Conservation (phyloP, 805 yeast genomes). For the Tetrapisispora nanseiensis region DNA sequence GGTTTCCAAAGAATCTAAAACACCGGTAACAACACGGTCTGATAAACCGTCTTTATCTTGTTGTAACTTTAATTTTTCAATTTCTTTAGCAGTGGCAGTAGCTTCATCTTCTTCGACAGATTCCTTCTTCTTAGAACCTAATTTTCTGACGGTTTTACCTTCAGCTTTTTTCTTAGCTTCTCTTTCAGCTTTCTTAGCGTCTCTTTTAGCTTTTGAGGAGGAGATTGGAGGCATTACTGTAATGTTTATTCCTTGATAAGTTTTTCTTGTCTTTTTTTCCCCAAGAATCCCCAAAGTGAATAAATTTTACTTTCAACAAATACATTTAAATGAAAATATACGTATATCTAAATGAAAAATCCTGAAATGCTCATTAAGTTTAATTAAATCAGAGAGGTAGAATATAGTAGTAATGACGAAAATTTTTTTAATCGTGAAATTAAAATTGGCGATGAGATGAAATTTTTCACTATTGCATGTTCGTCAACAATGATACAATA, state of each 20-base stretch:
- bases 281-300: background rate
- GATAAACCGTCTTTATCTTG: constrained; percentile 89
- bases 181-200: constrained; percentile 91
- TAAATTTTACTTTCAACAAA: too few species aligned
- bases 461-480: background rate
- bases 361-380: too few species aligned
- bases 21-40: constrained; percentile 98
- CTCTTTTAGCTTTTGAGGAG: constrained; percentile 96
- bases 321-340: too few species aligned
- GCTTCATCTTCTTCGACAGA: constrained; percentile 38
- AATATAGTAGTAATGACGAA: background rate
- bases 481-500: background rate
- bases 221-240: constrained; percentile 43
- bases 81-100: constrained; percentile 58
- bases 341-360: too few species aligned
- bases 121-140: constrained; percentile 47
- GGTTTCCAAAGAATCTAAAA: constrained; percentile 75
- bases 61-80: constrained; percentile 83
- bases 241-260: background rate
- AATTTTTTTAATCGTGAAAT: background rate
- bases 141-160: constrained; percentile 42
- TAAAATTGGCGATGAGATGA: constrained; percentile 2
- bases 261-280: background rate
- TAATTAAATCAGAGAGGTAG: too few species aligned
- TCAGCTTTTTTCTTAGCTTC: constrained; percentile 91